Conservation (phyloP, 176 grass and related monocot species). For the Carex scoparia region DNA sequence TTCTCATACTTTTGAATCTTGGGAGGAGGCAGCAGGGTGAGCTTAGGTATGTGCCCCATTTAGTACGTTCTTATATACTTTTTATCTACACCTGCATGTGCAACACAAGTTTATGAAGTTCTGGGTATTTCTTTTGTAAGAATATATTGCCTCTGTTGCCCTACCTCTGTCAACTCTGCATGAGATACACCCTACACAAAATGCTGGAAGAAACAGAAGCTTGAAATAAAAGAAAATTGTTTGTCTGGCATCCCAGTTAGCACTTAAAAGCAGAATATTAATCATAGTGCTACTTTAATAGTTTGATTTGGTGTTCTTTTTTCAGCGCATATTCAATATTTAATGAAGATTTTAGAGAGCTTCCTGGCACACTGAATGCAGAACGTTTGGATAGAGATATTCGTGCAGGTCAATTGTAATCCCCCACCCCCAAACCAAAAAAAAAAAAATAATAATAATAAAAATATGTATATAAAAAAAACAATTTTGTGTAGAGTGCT, state of each 20-base stretch:
- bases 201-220: neutral
- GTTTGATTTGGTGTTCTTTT: constrained; percentile 7
- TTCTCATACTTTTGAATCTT: constrained; percentile 87
- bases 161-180: neutral
- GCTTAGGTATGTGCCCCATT: constrained; percentile 46
- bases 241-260: neutral
- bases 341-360: constrained; percentile 90
- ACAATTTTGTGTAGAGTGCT: neutral
- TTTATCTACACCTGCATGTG: neutral
- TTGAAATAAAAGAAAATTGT: neutral
- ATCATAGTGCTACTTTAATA: neutral
- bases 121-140: constrained; percentile 3
- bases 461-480: neutral
- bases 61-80: neutral
- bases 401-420: constrained; percentile 70
- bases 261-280: neutral
- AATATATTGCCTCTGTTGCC: neutral
- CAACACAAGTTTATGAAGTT: neutral
- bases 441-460: neutral
- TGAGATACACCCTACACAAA: neutral
- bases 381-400: constrained; percentile 89
- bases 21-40: constrained; percentile 82
- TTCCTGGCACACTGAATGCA: constrained; percentile 88
- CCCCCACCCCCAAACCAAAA: neutral
- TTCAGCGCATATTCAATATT: constrained; percentile 99